Conservation (phyloP, 345 rosid species). For the Brassica incana region DNA sequence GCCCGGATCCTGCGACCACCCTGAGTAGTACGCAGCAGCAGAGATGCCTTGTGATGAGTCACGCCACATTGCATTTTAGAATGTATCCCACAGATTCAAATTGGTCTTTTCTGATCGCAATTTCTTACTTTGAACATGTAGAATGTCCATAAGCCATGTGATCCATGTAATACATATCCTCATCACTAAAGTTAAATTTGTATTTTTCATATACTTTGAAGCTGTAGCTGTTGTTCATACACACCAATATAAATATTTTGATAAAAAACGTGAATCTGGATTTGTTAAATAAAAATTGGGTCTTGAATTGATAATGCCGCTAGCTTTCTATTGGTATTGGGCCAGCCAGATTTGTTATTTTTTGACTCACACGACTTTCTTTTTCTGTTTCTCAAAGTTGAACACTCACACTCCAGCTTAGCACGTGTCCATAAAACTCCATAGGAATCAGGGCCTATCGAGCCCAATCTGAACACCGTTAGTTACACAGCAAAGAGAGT, state of each 20-base stretch:
- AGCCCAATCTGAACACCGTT: constrained; percentile 27
- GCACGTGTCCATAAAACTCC: constrained; percentile 18
- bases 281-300: not conserved
- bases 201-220: not conserved
- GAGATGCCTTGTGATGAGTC: constrained; percentile 39
- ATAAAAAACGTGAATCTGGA: too few relatives aligned
- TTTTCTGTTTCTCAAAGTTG: constrained; percentile 14
- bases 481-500: constrained; percentile 7
- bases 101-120: constrained; percentile 1
- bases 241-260: not conserved
- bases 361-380: constrained; percentile 19
- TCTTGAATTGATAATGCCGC: constrained; percentile 16
- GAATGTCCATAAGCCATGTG: not conserved
- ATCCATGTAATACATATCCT: constrained; percentile 7
- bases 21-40: constrained; percentile 64
- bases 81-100: not conserved
- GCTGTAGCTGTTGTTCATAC: not conserved
- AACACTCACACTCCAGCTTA: constrained; percentile 16
- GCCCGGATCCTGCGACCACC: constrained; percentile 74
- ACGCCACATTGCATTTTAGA: not conserved
- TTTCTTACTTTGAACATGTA: not conserved
- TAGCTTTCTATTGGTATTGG: constrained; percentile 27
- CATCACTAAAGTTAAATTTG: not conserved
- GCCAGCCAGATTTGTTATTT: constrained; percentile 21
- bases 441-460: constrained; percentile 18